phyloP scores from a whole-genome alignment of 73 alveolate species.

The Uronychia setigera region DNA sequence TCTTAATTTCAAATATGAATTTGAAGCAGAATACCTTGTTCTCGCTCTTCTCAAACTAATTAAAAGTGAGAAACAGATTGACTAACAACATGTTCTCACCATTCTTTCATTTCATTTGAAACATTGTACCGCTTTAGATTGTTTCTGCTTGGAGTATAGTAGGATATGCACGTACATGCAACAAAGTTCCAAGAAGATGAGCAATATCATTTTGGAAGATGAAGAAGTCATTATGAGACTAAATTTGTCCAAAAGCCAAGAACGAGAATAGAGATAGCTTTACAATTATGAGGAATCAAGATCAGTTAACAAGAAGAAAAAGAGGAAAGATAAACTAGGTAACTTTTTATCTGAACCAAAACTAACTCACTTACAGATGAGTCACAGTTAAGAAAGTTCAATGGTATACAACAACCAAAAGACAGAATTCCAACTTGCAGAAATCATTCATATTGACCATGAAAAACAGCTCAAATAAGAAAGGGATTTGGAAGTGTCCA shows the following conservation, averaged over 20 bases:
- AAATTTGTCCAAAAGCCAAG: too few relatives aligned
- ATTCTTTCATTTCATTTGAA: not conserved
- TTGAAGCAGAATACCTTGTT: not conserved
- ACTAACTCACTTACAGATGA: too few relatives aligned
- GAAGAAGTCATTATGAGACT: not conserved
- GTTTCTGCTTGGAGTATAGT: not conserved
- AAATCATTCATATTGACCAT: too few relatives aligned
- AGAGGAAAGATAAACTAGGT: too few relatives aligned
- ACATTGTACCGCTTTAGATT: not conserved
- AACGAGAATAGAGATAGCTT: too few relatives aligned
- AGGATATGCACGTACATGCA: not conserved
- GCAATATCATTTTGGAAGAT: not conserved
- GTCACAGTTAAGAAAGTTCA: too few relatives aligned
- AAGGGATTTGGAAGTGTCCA: too few relatives aligned
- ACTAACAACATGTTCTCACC: not conserved
- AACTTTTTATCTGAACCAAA: too few relatives aligned
- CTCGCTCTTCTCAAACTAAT: not conserved
- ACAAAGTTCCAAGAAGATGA: too few relatives aligned
- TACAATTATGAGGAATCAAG: not conserved
- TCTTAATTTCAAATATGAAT: not conserved
- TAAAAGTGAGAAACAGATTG: not conserved
- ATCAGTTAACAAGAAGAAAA: not conserved
- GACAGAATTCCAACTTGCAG: not conserved
- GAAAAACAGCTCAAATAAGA: too few relatives aligned
- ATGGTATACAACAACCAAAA: too few relatives aligned